Conservation (phyloP, 495 filamentous ascomycete species). For the Neurospora tetrasperma region DNA sequence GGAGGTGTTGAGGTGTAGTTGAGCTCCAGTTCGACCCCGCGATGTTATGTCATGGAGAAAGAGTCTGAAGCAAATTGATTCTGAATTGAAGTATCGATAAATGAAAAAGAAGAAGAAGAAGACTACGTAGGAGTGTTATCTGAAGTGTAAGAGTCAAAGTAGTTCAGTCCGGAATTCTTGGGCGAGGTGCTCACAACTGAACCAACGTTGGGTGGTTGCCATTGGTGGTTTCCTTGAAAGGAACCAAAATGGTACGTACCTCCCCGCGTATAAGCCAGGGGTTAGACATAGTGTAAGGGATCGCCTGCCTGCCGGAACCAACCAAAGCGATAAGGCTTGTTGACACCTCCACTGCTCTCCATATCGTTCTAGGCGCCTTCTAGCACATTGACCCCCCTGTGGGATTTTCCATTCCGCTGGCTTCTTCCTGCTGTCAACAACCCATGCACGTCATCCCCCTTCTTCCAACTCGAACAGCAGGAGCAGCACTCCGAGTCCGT, state of each 20-base stretch:
- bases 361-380: background rate
- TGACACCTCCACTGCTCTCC: background rate
- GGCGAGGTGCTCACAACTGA: too few relatives aligned
- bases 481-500: background rate
- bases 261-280: background rate
- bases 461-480: background rate
- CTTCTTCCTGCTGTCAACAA: background rate
- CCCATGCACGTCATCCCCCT: conserved; percentile 2
- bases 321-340: background rate
- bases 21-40: background rate
- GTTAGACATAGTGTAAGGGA: background rate
- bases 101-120: too few relatives aligned
- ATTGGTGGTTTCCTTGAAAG: background rate
- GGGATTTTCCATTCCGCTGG: background rate
- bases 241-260: background rate
- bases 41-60: background rate
- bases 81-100: too few relatives aligned
- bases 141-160: background rate
- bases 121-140: background rate
- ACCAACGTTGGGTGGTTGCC: background rate
- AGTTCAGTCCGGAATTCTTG: background rate
- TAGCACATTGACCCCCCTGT: background rate
- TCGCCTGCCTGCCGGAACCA: background rate
- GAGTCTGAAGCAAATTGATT: too few relatives aligned
- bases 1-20: too few relatives aligned